Evolutionary conservation across 306 rosid species (phyloP), one percentile per base, ranked within the genome.

Genomic region (Vachellia collinsii): DNA sequence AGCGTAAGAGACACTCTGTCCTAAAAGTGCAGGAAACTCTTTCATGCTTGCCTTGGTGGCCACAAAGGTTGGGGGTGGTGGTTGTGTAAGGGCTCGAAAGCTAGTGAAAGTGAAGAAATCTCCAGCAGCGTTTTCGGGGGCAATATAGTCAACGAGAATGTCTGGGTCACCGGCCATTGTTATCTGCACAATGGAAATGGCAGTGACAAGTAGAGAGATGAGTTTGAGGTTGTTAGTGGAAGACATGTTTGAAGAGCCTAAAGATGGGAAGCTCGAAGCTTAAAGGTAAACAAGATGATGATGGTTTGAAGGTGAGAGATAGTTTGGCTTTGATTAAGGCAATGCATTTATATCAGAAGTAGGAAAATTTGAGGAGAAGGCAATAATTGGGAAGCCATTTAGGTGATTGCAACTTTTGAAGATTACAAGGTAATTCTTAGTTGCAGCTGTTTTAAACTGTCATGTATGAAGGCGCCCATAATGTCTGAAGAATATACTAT

Each of bases 1-100:
- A n/a, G 93, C 92, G 17, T 77, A 83, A 0, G 92, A 82, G 11
- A 91, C 93, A 79, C 93, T 88, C 29, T 91, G 92, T 25, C 97
- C 91, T 5, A 53, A 48, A 0, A 92, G 85, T 0, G 90, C 88
- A 0, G 90, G 91, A 29, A 90, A 92, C 43, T 92, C 89, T 0
- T 3, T 25, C 73, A 82, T 2, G 54, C 62, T 77, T 22, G 85
- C 94, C 70, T 92, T 92, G 0, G 29, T 10, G 1, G 37, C 85
- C 34, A 73, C 87, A 59, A 92, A 86, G 3, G 78, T 8, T 14
- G 84, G 4, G 0, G 80, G 74, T 17, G 77, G 77, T 3, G 74
- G 54, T 5, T 4, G 16, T 11, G 14, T 34, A 5, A 88, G 74
- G 16, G 11, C 36, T 0, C 90, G 86, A 0, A 88, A 10, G 63